Evolutionary conservation across 768 basidiomycete species (phyloP).

Genomic region (Suillus plorans): DNA sequence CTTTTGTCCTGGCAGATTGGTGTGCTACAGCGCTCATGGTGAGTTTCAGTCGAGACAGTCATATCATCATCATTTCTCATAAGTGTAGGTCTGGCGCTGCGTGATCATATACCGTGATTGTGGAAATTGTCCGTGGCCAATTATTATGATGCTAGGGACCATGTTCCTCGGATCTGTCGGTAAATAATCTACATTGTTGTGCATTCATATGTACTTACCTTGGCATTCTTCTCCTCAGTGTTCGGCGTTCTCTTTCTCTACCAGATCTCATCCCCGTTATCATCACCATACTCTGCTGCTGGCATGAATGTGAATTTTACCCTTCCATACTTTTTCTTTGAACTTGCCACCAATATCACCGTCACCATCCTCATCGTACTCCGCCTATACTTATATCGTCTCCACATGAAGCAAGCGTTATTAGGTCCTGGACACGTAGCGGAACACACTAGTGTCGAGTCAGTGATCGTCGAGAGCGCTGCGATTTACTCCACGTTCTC

Average conservation of each 20-base stretch:
- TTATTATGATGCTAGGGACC: slow-evolving; percentile 19
- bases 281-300: slow-evolving; percentile 24
- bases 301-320: slow-evolving; percentile 23
- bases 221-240: slow-evolving; percentile 9
- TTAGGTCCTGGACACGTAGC: slow-evolving; percentile 22
- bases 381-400: slow-evolving; percentile 28
- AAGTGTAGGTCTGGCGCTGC: slow-evolving; percentile 28
- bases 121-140: slow-evolving; percentile 11
- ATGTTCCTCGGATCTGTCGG: slow-evolving; percentile 27
- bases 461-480: slow-evolving; percentile 28
- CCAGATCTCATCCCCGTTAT: slow-evolving; percentile 26
- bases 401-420: slow-evolving; percentile 14
- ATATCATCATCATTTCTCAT: background rate
- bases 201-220: background rate
- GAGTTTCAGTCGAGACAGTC: background rate
- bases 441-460: slow-evolving; percentile 26
- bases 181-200: slow-evolving; percentile 4
- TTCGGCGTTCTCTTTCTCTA: slow-evolving; percentile 24
- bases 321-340: slow-evolving; percentile 25
- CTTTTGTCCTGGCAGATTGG: slow-evolving; percentile 30
- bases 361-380: slow-evolving; percentile 24
- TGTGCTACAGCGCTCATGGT: slow-evolving; percentile 27
- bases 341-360: slow-evolving; percentile 26
- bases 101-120: slow-evolving; percentile 27
- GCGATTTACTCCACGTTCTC: slow-evolving; percentile 28